These are phyloP conservation scores for Claviceps sp. DNA, from an alignment of 2,329 filamentous ascomycete genomes.

Conservation along the genomic window DNA sequence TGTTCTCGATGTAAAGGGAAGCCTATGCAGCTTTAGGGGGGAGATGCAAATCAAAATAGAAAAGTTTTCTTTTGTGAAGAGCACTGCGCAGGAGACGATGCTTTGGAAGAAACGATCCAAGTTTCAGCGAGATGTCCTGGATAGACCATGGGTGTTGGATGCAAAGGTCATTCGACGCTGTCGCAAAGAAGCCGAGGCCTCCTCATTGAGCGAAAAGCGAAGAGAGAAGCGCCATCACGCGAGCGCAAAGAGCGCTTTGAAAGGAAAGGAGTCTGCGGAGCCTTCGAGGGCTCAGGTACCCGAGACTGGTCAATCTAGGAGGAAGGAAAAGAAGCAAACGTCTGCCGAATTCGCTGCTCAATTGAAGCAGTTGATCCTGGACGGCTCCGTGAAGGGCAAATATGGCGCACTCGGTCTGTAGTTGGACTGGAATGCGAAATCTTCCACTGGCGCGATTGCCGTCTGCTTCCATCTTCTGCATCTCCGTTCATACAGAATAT, in stretches of 20 bases:
- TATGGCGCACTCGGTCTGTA: slow-evolving; percentile 23
- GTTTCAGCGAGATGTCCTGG: slow-evolving; percentile 38
- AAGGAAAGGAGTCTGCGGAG: background rate
- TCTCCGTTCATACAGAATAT: background rate
- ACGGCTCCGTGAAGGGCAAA: slow-evolving; percentile 17
- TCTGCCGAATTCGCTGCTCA: slow-evolving; percentile 6
- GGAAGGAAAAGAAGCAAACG: slow-evolving; percentile 2
- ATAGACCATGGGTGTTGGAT: slow-evolving; percentile 40
- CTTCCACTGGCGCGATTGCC: background rate
- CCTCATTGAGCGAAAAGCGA: slow-evolving; percentile 14
- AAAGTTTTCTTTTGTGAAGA: slow-evolving; percentile 32
- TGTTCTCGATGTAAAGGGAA: slow-evolving; percentile 44
- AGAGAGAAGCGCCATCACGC: slow-evolving; percentile 14
- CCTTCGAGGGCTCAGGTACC: slow-evolving; percentile 1
- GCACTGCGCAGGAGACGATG: slow-evolving; percentile 42
- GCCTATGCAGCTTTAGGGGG: slow-evolving; percentile 31
- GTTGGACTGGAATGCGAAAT: slow-evolving; percentile 2
- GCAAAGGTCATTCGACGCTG: slow-evolving; percentile 35
- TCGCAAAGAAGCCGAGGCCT: slow-evolving; percentile 31
- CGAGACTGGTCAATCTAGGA: background rate
- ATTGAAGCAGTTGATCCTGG: slow-evolving; percentile 15
- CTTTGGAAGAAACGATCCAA: slow-evolving; percentile 43
- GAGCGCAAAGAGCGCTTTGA: slow-evolving; percentile 3
- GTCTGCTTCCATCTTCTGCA: background rate
- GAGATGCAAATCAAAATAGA: slow-evolving; percentile 39